Evolutionary conservation across 2,329 filamentous ascomycete species (phyloP).

Genomic region (Triangularia setosa): DNA sequence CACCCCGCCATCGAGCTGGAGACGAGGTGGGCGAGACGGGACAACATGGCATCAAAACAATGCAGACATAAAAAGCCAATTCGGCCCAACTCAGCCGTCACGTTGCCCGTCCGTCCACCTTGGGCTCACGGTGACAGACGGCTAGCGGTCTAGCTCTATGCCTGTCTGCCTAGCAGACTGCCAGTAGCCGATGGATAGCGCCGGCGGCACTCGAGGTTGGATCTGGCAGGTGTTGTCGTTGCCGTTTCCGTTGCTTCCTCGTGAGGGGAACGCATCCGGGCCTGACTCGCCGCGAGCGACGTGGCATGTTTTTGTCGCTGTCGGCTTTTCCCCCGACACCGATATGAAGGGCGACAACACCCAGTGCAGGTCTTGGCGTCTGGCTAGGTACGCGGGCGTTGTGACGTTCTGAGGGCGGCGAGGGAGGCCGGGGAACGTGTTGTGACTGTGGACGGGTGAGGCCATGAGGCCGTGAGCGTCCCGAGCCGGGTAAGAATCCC

Average conservation of each 20-base stretch:
- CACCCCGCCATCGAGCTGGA: slow-evolving; percentile 2
- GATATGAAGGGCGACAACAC: slow-evolving; percentile 1
- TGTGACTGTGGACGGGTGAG: slow-evolving; percentile 4
- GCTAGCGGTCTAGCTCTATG: slow-evolving; percentile 1
- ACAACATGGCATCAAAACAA: background rate
- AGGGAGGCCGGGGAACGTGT: background rate
- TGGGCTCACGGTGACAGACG: background rate
- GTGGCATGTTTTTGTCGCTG: slow-evolving; percentile 15
- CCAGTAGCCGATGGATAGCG: slow-evolving; percentile 17
- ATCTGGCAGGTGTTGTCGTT: slow-evolving; percentile 21
- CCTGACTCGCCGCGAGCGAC: slow-evolving; percentile 18
- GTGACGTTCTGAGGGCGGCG: background rate
- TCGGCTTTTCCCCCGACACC: background rate
- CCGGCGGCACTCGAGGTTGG: slow-evolving; percentile 13
- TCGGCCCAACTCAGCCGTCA: background rate
- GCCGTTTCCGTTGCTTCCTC: slow-evolving; percentile 6
- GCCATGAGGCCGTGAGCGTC: slow-evolving; percentile 1
- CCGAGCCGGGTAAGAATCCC: background rate
- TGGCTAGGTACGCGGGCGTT: background rate
- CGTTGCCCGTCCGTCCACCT: background rate
- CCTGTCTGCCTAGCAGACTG: background rate
- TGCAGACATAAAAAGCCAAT: background rate
- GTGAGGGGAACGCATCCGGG: background rate
- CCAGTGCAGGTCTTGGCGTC: slow-evolving; percentile 5
- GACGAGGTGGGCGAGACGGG: background rate